phyloP scores from a whole-genome alignment of 768 basidiomycete genomes.

The Tylopilus sp. region DNA sequence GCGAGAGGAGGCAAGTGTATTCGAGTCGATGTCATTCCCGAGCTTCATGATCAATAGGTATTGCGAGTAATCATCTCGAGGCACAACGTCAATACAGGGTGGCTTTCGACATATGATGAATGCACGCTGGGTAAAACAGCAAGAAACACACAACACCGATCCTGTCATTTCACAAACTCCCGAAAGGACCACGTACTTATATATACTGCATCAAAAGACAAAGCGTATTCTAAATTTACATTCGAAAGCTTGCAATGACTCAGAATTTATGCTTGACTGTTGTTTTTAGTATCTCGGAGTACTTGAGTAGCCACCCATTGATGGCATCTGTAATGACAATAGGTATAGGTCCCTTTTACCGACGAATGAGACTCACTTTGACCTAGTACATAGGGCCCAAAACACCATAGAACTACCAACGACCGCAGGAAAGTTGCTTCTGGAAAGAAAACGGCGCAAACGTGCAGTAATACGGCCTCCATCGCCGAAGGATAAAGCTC shows the following conservation, averaged over 20 bases:
- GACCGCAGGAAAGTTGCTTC: slow-evolving; percentile 11
- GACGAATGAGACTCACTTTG: slow-evolving; percentile 3
- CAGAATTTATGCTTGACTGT: background rate
- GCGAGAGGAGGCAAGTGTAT: slow-evolving; percentile 68
- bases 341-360: background rate
- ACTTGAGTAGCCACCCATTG: slow-evolving; percentile 6
- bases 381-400: slow-evolving; percentile 13
- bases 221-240: background rate
- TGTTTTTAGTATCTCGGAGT: background rate
- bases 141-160: background rate
- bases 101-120: background rate
- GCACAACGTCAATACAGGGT: background rate
- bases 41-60: slow-evolving; percentile 12
- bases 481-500: slow-evolving; percentile 15
- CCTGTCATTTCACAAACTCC: background rate
- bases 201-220: background rate
- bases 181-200: background rate
- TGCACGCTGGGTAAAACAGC: background rate
- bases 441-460: slow-evolving; percentile 4
- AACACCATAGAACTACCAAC: slow-evolving; percentile 13
- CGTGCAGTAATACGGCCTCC: slow-evolving; percentile 11
- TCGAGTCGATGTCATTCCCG: background rate
- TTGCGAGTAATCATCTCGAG: slow-evolving; percentile 14
- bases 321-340: slow-evolving; percentile 10
- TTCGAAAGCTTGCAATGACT: background rate